These are phyloP conservation scores for Acacia melanoxylon DNA, from an alignment of 306 rosid species.

Conservation along the genomic window DNA sequence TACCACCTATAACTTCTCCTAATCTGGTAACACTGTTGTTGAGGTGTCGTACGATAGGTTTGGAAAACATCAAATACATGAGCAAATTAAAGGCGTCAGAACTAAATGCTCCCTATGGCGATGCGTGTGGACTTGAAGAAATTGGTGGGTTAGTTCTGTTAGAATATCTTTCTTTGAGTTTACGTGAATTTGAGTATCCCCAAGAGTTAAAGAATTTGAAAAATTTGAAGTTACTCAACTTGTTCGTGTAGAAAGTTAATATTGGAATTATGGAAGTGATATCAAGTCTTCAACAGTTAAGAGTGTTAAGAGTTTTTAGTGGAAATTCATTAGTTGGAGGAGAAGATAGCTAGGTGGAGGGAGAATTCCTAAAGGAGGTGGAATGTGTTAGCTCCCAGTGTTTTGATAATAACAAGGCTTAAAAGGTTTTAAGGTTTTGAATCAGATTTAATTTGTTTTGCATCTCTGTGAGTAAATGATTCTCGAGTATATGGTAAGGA, in stretches of 20 bases:
- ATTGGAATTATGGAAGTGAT: background rate
- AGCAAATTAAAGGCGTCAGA: background rate
- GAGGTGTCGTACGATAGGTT: rapidly evolving
- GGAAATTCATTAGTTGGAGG: rapidly evolving
- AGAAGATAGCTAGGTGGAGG: background rate
- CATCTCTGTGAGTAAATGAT: too few species aligned
- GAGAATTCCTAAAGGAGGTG: background rate
- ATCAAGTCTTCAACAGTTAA: background rate
- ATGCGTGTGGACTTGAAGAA: background rate
- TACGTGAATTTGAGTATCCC: rapidly evolving
- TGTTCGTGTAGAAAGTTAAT: rapidly evolving
- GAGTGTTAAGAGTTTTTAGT: background rate
- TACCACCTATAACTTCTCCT: background rate
- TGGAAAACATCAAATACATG: background rate
- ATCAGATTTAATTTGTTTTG: too few species aligned
- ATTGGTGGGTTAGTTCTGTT: background rate
- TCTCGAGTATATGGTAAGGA: too few species aligned
- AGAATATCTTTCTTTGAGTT: background rate
- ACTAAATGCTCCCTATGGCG: too few species aligned
- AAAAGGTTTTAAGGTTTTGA: too few species aligned
- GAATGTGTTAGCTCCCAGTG: too few species aligned
- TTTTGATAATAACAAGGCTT: too few species aligned
- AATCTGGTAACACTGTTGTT: background rate
- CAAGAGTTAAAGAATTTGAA: background rate
- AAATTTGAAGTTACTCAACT: background rate